A percentile compares a stretch with the other conserved stretches of the same genome.
Conservation (phyloP, 2,329 filamentous ascomycete species). For the Hypocrella siamensis region DNA sequence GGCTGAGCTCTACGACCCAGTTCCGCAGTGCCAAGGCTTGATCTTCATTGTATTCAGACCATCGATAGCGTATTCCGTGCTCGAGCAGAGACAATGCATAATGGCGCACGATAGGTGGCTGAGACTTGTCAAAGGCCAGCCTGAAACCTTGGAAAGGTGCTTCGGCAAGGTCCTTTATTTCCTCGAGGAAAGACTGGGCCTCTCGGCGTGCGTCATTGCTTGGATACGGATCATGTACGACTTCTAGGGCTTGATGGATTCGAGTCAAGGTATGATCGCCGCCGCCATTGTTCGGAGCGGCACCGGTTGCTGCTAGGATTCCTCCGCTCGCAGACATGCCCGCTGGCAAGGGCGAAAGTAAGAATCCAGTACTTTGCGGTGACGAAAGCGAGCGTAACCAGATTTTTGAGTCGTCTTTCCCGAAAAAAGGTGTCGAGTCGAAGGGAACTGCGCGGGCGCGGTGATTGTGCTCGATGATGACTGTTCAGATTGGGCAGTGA, state of each 20-base stretch:
- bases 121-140: constrained; percentile 59
- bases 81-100: constrained; percentile 89
- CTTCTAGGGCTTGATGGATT: constrained; percentile 72
- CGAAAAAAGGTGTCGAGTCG: too few species aligned
- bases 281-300: constrained; percentile 19
- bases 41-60: constrained; percentile 54
- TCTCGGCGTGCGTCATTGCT: constrained; percentile 68
- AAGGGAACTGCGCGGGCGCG: too few species aligned
- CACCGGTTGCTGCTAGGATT: constrained; percentile 13
- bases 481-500: too few species aligned
- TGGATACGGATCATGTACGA: constrained; percentile 72
- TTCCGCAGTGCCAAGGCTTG: constrained; percentile 54
- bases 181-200: constrained; percentile 74
- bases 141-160: constrained; percentile 76
- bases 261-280: constrained; percentile 37
- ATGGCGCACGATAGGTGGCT: constrained; percentile 73
- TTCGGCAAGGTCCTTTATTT: constrained; percentile 62
- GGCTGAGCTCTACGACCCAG: constrained; percentile 68
- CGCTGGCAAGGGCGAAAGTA: constrained; percentile 1
- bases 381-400: too few species aligned
- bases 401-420: too few species aligned
- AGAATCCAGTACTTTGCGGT: too few species aligned
- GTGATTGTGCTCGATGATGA: too few species aligned
- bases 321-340: constrained; percentile 23
- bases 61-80: constrained; percentile 74